Evolutionary conservation across 1,284 basidiomycete genomes (phyloP).

Genomic region (Ceratobasidium sp.): DNA sequence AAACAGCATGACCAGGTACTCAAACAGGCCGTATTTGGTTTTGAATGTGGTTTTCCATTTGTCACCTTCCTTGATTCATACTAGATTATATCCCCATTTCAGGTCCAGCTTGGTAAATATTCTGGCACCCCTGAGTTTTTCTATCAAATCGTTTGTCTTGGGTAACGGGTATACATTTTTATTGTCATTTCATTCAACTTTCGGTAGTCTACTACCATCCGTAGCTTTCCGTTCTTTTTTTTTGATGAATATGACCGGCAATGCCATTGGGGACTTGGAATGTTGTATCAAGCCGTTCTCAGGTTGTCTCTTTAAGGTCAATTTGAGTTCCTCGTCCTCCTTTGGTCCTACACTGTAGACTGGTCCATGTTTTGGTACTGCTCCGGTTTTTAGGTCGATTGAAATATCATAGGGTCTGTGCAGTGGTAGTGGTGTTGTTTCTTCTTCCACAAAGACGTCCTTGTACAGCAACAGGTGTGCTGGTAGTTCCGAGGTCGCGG

Average conservation of each 20-base stretch:
- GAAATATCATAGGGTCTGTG: not conserved
- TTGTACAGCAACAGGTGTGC: conserved; percentile 45
- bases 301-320: conserved; percentile 34
- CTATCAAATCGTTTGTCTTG: conserved; percentile 52
- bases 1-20: conserved; percentile 59
- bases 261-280: conserved; percentile 58
- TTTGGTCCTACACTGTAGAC: not conserved
- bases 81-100: conserved; percentile 54
- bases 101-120: conserved; percentile 57
- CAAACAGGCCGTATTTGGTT: conserved; percentile 58
- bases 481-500: conserved; percentile 7
- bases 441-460: conserved; percentile 45
- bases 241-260: too few relatives aligned
- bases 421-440: conserved; percentile 30
- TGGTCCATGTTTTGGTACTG: not conserved
- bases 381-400: too few relatives aligned
- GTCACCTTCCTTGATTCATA: conserved; percentile 53
- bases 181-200: conserved; percentile 52
- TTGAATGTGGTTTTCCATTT: conserved; percentile 59
- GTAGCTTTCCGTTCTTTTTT: too few relatives aligned
- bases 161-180: conserved; percentile 52
- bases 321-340: conserved; percentile 15
- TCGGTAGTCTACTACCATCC: too few relatives aligned
- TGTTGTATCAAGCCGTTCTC: conserved; percentile 52
- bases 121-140: conserved; percentile 51